Evolutionary conservation across 768 basidiomycete genomes (phyloP), one percentile per base, ranked within the genome.

Genomic region (Pulveroboletus ravenelii): DNA sequence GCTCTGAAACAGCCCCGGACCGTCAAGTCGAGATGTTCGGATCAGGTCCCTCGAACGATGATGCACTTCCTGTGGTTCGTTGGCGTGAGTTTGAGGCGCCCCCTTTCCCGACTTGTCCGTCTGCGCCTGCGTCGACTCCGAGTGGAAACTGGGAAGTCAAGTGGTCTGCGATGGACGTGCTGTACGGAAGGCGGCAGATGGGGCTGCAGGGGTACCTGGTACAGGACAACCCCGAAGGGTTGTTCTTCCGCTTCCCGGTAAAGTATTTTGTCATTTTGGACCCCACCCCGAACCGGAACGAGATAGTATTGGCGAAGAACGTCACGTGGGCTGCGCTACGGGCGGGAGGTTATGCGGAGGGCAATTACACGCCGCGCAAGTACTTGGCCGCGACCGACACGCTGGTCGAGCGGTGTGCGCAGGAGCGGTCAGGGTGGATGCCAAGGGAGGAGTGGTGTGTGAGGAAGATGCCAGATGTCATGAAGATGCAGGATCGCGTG

Each of bases 171-270:
- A 6, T 48, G 20, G 63, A 68, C 36, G 48, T 64, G 2, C 25
- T 67, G 36, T 62, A 61, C 14, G 64, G 64, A 2, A 51, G 2
- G 20, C 41, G 4, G 14, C 43, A 7, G 1, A 6, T 3, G 29
- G 44, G 29, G 9, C 17, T 47, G 2, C 27, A 34, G 10, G 58
- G 56, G 15, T 56, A 53, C 49, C 57, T 62, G 32, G 31, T 10
- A 5, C 32, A 35, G 1, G 17, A 43, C 2, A 27, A 6, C 10
- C 5, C 4, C 10, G 58, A 23, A 23, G 20, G 47, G 20, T 57
- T 54, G 55, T 63, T 70, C 51, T 70, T 69, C 51, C 56, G 36
- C 10, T 67, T 56, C 41, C 65, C 60, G 0, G 70, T 69, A 27
- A 68, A 55, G 20, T 70, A 64, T 43, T 59, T 70, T 46, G 61